Evolutionary conservation across 306 rosid genomes (phyloP), one percentile per base, ranked within the genome.

Genomic region (Canavalia ensiformis): DNA sequence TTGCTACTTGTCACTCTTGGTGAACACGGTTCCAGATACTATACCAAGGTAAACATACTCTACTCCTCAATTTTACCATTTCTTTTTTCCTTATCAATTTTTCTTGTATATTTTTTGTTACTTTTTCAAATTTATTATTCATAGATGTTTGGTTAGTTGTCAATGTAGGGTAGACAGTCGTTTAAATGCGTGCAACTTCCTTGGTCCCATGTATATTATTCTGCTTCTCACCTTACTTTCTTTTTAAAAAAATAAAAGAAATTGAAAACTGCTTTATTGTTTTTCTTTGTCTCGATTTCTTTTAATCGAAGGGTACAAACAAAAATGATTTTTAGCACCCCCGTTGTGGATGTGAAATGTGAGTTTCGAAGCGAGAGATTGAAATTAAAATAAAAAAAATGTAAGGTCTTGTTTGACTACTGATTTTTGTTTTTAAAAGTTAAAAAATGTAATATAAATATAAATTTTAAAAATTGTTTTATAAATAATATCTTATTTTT

Each of bases 1-100:
- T 89, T 95, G 28, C 98, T 95, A 65, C 97, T 95, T 18, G 98
- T 95, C 65, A 95, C 99, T 42, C 94, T 95, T 18, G 99, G 99
- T 11, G 98, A 95, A 74, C 54, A 90, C 0, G 99, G 99, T 78
- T 91, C 96, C 87, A 90, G 84, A 86, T 95, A 93, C 88, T 95
- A 95, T 82, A 90, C 99, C 80, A 90, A 93, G 98, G 99, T 95
- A 86, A 68, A 25, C 35, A 63, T 8, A 10, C 47, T 13, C 29
- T 51, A 60, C 37, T n/a, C 52, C 63, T 71, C 52, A 33, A 33
- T 79, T 60, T 51, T 49, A 39, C 47, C 33, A 42, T 0, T 77
- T 5, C 68, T 13, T 35, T 30, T 67, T 55, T 2, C 46, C 60
- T 50, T 35, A 34, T 46, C 35, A 42, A 52, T 41, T 28, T 56